phyloP scores from a whole-genome alignment of 2,329 filamentous ascomycete species.

The Talaromyces rugulosus region DNA sequence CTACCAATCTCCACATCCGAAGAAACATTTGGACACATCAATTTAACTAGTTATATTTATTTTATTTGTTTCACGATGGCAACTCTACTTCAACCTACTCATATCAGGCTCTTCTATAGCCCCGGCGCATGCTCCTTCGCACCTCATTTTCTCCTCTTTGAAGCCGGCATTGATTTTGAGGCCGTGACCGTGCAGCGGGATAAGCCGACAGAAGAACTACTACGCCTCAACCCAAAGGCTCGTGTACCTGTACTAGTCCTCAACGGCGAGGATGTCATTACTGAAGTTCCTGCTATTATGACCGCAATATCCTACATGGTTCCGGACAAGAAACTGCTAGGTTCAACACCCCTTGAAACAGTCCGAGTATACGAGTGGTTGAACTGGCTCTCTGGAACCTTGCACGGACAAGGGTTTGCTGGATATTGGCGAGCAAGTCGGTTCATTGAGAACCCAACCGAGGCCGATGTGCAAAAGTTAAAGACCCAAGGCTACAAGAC shows the following conservation, averaged over 20 bases:
- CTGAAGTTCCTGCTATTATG: neutral
- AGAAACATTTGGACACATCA: too few relatives aligned
- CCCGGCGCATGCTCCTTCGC: neutral
- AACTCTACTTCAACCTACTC: neutral
- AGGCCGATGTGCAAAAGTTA: conserved; percentile 1
- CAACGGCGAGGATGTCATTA: neutral
- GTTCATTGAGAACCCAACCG: conserved; percentile 20
- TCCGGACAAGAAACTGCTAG: conserved; percentile 25
- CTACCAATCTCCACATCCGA: too few relatives aligned
- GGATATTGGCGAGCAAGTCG: conserved; percentile 22
- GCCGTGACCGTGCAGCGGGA: neutral
- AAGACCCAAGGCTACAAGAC: neutral
- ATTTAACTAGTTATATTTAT: neutral
- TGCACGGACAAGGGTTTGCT: conserved; percentile 28
- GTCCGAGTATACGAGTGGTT: conserved; percentile 33
- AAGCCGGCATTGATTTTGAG: neutral
- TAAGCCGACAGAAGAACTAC: neutral
- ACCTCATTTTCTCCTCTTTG: neutral
- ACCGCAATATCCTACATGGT: neutral
- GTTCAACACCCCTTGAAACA: conserved; percentile 24
- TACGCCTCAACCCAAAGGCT: neutral
- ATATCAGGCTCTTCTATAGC: neutral
- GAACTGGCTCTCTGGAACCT: conserved; percentile 28
- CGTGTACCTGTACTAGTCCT: neutral
- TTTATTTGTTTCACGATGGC: neutral